phyloP scores from a whole-genome alignment of 2,329 filamentous ascomycete species.

The Phyllosticta citriasiana region DNA sequence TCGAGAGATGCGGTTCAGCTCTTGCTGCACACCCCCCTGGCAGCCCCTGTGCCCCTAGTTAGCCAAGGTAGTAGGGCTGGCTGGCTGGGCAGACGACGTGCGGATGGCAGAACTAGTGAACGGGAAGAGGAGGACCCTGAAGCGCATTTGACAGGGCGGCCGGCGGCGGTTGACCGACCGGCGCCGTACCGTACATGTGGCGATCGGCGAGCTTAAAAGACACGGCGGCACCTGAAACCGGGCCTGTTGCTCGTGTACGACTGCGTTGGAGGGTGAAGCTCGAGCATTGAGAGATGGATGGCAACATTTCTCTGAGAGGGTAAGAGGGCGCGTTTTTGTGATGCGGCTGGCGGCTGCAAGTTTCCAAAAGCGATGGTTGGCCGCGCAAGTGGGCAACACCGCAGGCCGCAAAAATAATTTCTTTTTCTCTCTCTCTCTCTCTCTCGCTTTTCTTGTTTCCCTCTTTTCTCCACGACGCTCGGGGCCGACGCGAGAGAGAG shows the following conservation, averaged over 20 bases:
- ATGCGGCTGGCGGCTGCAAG: not conserved
- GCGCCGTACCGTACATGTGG: not conserved
- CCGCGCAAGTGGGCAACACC: not conserved
- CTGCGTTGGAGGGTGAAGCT: not conserved
- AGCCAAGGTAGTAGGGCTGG: not conserved
- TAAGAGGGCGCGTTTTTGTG: not conserved
- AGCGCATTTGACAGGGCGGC: not conserved
- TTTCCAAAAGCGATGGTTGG: not conserved
- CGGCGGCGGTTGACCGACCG: not conserved
- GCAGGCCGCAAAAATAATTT: not conserved
- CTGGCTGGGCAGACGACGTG: not conserved
- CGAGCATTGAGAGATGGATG: not conserved
- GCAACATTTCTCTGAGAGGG: not conserved
- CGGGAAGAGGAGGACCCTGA: not conserved
- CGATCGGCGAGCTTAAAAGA: not conserved
- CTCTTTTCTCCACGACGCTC: not conserved
- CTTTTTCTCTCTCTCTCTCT: not conserved
- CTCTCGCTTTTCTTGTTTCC: not conserved
- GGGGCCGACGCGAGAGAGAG: not conserved
- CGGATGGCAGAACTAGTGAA: not conserved
- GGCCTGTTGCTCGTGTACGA: not conserved
- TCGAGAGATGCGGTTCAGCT: not conserved
- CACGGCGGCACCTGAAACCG: not conserved
- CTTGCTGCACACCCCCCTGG: not conserved
- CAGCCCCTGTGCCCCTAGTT: not conserved